Evolutionary conservation across 768 basidiomycete genomes (phyloP).

Genomic region (Pilatotrama ljubarskyi): DNA sequence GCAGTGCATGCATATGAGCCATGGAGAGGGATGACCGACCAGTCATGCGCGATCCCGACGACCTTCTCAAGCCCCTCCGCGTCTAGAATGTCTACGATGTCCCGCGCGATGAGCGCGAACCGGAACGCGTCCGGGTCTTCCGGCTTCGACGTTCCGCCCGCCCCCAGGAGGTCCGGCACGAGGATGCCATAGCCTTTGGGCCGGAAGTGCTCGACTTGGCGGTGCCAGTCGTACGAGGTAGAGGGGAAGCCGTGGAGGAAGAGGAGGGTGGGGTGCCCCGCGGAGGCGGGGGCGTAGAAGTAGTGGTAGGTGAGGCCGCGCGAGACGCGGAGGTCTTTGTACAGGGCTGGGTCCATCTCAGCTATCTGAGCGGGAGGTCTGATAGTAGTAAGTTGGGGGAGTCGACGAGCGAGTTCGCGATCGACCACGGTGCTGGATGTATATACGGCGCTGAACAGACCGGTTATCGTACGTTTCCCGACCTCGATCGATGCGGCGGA

Average conservation of each 20-base stretch:
- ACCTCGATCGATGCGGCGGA: not conserved
- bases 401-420: no score
- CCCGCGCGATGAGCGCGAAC: slow-evolving; percentile 27
- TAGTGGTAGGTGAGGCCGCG: slow-evolving; percentile 40
- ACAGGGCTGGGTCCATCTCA: slow-evolving; percentile 30
- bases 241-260: slow-evolving; percentile 49
- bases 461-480: no score
- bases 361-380: no score
- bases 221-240: slow-evolving; percentile 42
- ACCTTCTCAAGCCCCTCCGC: slow-evolving; percentile 29
- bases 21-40: slow-evolving; percentile 22
- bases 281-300: slow-evolving; percentile 27
- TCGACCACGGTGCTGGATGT: no score
- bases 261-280: slow-evolving; percentile 39
- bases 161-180: slow-evolving; percentile 49
- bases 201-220: slow-evolving; percentile 40
- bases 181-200: slow-evolving; percentile 44
- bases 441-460: no score
- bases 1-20: not conserved
- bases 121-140: slow-evolving; percentile 31
- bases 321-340: slow-evolving; percentile 33
- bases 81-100: slow-evolving; percentile 39
- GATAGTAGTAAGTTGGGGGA: no score
- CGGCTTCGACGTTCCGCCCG: slow-evolving; percentile 47
- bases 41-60: slow-evolving; percentile 39